phyloP scores from a whole-genome alignment of 2,329 filamentous ascomycete species.

The Ambrosiella beaveri region DNA sequence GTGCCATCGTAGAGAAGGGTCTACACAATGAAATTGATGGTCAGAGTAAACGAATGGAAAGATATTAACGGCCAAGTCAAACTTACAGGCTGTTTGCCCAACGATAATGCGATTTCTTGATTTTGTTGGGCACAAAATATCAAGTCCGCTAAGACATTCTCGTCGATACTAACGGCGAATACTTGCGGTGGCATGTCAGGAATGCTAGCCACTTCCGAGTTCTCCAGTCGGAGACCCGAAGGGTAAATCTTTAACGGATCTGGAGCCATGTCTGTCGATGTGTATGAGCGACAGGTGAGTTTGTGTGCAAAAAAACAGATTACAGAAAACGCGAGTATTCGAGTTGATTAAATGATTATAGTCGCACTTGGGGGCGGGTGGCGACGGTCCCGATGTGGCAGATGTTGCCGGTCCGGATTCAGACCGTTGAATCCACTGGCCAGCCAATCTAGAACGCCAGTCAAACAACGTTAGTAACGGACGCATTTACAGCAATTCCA shows the following conservation, averaged over 20 bases:
- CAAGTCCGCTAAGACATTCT: slow-evolving; percentile 43
- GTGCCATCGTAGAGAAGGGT: slow-evolving; percentile 36
- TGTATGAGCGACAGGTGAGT: background rate
- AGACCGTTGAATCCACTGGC: background rate
- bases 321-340: background rate
- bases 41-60: background rate
- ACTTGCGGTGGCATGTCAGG: slow-evolving; percentile 33
- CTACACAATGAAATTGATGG: slow-evolving; percentile 20
- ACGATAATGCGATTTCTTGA: slow-evolving; percentile 36
- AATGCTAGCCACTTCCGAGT: slow-evolving; percentile 25
- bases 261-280: slow-evolving; percentile 20
- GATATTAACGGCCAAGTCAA: slow-evolving; percentile 14
- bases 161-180: slow-evolving; percentile 39
- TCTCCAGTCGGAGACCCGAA: slow-evolving; percentile 38
- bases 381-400: background rate
- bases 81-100: slow-evolving; percentile 44
- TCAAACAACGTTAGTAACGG: too few species aligned
- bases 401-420: background rate
- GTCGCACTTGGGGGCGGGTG: background rate
- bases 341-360: background rate
- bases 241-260: slow-evolving; percentile 35
- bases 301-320: background rate
- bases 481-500: background rate
- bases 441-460: too few species aligned
- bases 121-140: slow-evolving; percentile 42